phyloP scores from a whole-genome alignment of 352 stramenopile genomes.

The Globisporangium recalcitrans region DNA sequence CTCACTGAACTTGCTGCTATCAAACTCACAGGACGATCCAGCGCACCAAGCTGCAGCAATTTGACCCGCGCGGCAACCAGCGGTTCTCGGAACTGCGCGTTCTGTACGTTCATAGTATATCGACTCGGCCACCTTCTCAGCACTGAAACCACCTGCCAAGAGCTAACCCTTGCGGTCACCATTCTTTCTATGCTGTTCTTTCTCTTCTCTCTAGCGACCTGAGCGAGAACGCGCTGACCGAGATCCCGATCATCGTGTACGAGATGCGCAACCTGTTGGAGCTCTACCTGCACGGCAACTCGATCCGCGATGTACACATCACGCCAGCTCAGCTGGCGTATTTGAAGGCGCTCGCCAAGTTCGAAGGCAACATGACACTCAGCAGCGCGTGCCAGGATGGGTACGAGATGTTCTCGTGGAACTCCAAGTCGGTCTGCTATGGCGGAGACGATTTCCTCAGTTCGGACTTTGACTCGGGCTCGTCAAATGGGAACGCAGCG shows the following conservation, averaged over 20 bases:
- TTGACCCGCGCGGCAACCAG: constrained; percentile 44
- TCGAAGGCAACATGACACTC: constrained; percentile 40
- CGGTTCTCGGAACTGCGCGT: constrained; percentile 39
- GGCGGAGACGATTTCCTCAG: constrained; percentile 37
- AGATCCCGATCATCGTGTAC: constrained; percentile 67
- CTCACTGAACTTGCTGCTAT: neutral
- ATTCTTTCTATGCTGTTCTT: neutral
- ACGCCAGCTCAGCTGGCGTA: constrained; percentile 49
- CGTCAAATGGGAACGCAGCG: constrained; percentile 24
- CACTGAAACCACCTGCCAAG: neutral
- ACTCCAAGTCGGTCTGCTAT: constrained; percentile 41
- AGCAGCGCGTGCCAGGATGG: constrained; percentile 32
- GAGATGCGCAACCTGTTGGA: constrained; percentile 49
- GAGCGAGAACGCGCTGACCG: constrained; percentile 51
- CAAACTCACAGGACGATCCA: constrained; percentile 45
- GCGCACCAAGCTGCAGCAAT: constrained; percentile 47
- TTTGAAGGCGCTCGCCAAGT: constrained; percentile 40
- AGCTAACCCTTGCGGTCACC: neutral
- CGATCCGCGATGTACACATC: constrained; percentile 48
- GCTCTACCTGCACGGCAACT: constrained; percentile 49
- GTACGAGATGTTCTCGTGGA: constrained; percentile 48
- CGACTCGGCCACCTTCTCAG: neutral
- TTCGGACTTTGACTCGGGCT: constrained; percentile 32
- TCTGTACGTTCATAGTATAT: constrained; percentile 36
- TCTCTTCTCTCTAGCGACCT: constrained; percentile 38